phyloP scores from a whole-genome alignment of 108 stramenopile species.

The Cyclotella choctawhatcheeana region DNA sequence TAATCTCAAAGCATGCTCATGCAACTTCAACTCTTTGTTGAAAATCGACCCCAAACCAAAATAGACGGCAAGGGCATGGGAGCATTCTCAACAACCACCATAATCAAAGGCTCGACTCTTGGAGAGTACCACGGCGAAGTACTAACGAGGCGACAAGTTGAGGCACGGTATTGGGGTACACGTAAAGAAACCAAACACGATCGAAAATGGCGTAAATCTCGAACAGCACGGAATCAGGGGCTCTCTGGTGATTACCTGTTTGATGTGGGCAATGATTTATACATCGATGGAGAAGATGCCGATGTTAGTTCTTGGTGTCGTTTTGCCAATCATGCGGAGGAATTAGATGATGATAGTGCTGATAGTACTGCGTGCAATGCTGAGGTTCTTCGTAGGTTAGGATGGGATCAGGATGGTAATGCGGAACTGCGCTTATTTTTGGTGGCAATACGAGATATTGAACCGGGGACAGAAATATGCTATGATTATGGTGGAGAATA shows the following conservation, averaged over 20 bases:
- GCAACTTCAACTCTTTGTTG: background rate
- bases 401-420: background rate
- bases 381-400: slow-evolving; percentile 3
- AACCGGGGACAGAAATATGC: background rate
- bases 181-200: slow-evolving; percentile 16
- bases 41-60: background rate
- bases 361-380: background rate
- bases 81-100: slow-evolving; percentile 20
- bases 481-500: background rate
- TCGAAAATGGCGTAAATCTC: slow-evolving; percentile 29
- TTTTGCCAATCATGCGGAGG: slow-evolving; percentile 31
- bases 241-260: slow-evolving; percentile 42
- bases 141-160: slow-evolving; percentile 22
- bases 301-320: slow-evolving; percentile 38
- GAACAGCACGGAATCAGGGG: slow-evolving; percentile 22
- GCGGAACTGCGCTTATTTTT: background rate
- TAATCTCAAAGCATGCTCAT: background rate
- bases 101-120: slow-evolving; percentile 8
- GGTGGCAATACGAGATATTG: background rate
- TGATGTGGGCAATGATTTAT: slow-evolving; percentile 42
- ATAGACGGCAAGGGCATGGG: slow-evolving; percentile 30
- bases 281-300: slow-evolving; percentile 44
- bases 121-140: slow-evolving; percentile 37
- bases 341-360: background rate
- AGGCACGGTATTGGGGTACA: slow-evolving; percentile 31